Evolutionary conservation across 1,284 basidiomycete species (phyloP), one percentile per base, ranked within the genome.

Genomic region (Vanrija pseudolonga): DNA sequence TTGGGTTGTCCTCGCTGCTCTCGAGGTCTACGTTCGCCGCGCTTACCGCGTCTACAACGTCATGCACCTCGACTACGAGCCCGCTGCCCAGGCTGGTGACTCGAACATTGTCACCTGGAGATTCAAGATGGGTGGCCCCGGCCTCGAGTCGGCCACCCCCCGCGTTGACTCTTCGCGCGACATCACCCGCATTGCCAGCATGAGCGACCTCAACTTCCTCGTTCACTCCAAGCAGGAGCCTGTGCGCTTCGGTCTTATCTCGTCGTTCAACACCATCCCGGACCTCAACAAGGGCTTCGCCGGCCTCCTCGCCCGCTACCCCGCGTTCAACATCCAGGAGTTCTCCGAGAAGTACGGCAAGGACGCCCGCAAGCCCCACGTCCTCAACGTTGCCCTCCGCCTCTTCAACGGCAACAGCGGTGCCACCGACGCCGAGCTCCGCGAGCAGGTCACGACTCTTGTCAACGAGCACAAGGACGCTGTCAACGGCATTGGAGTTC

Each of bases 41-140:
- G 93, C 92, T 8, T 99, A 99, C 80, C 87, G 90, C 64, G 94
- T 93, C 15, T 99, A 99, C 79, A 89, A 86, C 45, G 78, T 98
- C 45, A 80, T 96, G 55, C 89, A 90, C 43, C 84, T 98, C 62
- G 94, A 98, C 75, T 95, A 95, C 71, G 90, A 95, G 68, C 89
- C 91, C 68, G 90, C 89, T 9, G 88, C 92, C 62, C 87, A 91
- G 62, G 88, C 86, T 22, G 88, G 89, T 55, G 80, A 82, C 41
- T 90, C 91, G 8, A 84, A 84, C 61, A 83, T 88, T 50, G 82
- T 95, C 26, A 90, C 85, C 19, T 97, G 93, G 93, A 83, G 89
- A 46, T 98, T 98, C 83, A 93, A 91, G 76, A 82, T 97, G 49
- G 89, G 90, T 26, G 74, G 76, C 45, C 85, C 85, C 67, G 86